Evolutionary conservation across 305 asterid genomes (phyloP), one percentile per base, ranked within the genome.

Genomic region (Withania somnifera): DNA sequence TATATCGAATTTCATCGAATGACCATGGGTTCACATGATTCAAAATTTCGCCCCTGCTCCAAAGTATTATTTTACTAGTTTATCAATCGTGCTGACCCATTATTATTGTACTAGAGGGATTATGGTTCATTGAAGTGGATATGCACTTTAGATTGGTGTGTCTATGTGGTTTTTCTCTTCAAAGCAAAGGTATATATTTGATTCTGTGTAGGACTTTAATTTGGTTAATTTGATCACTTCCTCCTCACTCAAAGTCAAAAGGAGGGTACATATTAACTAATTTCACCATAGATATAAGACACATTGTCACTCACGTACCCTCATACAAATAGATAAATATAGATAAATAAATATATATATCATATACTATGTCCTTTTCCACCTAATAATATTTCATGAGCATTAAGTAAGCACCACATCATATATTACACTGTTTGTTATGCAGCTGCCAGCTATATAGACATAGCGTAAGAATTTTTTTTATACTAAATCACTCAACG

Each of bases 311-410:
- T 75, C 80, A 75, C 20, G 17, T 73, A 50, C 15, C 28, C 47
- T 75, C 61, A 4, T 75, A 32, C 17, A 34, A 36, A 66, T n/a
- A n/a, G n/a, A n/a, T n/a, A n/a, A n/a, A n/a, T n/a, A n/a, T n/a
- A n/a, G n/a, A n/a, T n/a, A n/a, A n/a, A n/a, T n/a, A n/a, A n/a
- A n/a, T n/a, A n/a, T n/a, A n/a, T 34, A 45, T 26, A 61, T 61
- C 69, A 61, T 61, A 36, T 36, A 36, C 4, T 60, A 34, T 86
- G 52, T 36, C 42, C 42, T 79, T 32, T 10, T 28, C 73, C 24
- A 77, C 86, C 79, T 58, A 81, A 86, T 58, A 81, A 86, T 75
- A 67, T 60, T 40, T 32, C 79, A 81, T 78, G 36, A 58, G 63
- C 54, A 58, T 58, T 80, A 54, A 80, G 79, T 58, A 17, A 61